Conservation (phyloP, 371 early-diverging fungal species). For the Mucor sp. region DNA sequence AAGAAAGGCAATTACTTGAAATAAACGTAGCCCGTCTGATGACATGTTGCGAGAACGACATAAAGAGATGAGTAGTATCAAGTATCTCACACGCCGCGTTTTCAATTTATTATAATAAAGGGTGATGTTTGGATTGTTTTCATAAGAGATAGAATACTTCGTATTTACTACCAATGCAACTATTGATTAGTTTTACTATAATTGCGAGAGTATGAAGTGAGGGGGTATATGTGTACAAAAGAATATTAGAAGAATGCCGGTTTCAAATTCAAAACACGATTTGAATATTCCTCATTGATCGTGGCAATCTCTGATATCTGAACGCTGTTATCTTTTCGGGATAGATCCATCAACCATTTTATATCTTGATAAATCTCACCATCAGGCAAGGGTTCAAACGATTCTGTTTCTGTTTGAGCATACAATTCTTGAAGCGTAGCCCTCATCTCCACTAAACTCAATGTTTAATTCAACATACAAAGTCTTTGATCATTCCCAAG, state of each 20-base stretch:
- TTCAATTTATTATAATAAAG: no score
- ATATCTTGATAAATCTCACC: not conserved
- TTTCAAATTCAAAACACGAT: not conserved
- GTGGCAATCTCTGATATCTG: conserved; percentile 3
- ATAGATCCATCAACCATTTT: conserved; percentile 2
- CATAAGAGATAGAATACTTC: no score
- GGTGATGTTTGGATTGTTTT: no score
- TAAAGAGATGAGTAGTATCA: no score
- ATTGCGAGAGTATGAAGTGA: not conserved
- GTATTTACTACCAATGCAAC: no score
- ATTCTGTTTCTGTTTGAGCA: not conserved
- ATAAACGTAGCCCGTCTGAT: no score
- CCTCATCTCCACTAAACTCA: conserved; percentile 4
- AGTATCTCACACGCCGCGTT: no score
- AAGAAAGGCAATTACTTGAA: no score
- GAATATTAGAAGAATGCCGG: conserved; percentile 2
- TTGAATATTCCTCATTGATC: conserved; percentile 5
- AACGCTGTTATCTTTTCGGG: not conserved
- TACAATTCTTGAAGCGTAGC: not conserved
- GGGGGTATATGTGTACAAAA: not conserved
- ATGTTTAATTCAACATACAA: not conserved
- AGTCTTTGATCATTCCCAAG: not conserved
- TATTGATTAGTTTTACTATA: no score
- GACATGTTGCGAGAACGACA: no score
- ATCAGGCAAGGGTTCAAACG: not conserved